Conservation (phyloP, 345 rosid species). For the Rhizophora apiculata region DNA sequence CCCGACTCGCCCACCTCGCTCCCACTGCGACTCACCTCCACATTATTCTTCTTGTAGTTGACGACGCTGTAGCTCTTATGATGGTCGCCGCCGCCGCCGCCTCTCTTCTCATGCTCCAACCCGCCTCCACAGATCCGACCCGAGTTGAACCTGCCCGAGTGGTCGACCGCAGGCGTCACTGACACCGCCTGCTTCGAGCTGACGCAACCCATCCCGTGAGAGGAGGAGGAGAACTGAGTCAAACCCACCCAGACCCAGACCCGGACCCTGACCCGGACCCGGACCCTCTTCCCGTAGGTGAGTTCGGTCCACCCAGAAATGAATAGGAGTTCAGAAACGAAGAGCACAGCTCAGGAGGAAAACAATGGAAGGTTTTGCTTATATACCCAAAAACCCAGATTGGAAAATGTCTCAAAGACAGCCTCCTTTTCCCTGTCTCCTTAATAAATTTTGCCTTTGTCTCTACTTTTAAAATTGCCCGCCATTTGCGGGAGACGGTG, state of each 20-base stretch:
- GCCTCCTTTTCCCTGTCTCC: background rate
- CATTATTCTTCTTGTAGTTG: constrained; percentile 26
- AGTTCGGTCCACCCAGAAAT: background rate
- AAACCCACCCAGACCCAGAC: background rate
- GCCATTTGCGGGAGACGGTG: background rate
- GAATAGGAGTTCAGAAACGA: background rate
- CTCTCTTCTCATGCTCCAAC: constrained; percentile 12
- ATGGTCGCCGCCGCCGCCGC: background rate
- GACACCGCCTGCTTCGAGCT: constrained; percentile 92
- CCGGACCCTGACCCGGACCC: background rate
- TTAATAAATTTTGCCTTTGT: background rate
- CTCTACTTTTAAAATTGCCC: background rate
- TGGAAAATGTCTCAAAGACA: background rate
- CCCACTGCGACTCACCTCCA: constrained; percentile 37
- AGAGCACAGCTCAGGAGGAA: too few species aligned
- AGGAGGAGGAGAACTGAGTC: background rate
- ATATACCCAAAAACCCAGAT: too few species aligned
- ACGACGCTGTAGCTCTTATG: background rate
- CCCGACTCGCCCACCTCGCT: constrained; percentile 74
- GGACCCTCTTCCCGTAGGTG: background rate
- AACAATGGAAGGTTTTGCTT: background rate
- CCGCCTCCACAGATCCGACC: constrained; percentile 31
- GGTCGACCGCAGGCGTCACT: constrained; percentile 81
- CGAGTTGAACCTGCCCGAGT: constrained; percentile 51
- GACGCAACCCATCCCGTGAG: constrained; percentile 75